Conservation (phyloP, 371 early-diverging fungal genomes). For the Basidiobolus meristosporus region DNA sequence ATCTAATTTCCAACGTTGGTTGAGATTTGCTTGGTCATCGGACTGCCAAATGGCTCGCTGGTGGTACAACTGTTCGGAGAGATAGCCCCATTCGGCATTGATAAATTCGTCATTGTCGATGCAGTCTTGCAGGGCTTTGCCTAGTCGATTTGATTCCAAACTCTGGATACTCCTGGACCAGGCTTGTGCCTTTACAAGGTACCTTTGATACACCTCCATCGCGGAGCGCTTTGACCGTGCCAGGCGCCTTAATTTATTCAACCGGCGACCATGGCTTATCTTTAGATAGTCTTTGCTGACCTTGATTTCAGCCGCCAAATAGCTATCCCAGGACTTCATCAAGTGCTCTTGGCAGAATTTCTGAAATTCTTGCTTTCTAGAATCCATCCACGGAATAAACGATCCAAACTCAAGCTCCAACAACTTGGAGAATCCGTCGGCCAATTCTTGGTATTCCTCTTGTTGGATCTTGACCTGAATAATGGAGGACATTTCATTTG, state of each 20-base stretch:
- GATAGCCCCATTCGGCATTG: constrained; percentile 38
- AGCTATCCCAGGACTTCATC: not conserved
- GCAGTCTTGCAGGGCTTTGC: constrained; percentile 36
- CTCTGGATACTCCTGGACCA: constrained; percentile 44
- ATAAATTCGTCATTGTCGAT: constrained; percentile 37
- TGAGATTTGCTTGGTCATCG: constrained; percentile 7
- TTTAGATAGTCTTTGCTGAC: constrained; percentile 30
- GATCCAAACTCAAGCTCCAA: constrained; percentile 16
- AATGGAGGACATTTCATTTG: constrained; percentile 14
- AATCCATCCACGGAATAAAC: constrained; percentile 32
- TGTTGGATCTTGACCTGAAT: constrained; percentile 11
- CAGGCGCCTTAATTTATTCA: constrained; percentile 27
- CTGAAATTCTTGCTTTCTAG: constrained; percentile 20
- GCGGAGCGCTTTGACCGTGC: constrained; percentile 23
- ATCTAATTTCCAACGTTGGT: constrained; percentile 58
- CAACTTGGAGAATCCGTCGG: constrained; percentile 35
- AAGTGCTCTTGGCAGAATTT: constrained; percentile 16
- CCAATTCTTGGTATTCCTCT: constrained; percentile 32
- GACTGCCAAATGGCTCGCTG: constrained; percentile 49
- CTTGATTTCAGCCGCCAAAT: constrained; percentile 19
- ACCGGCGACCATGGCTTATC: constrained; percentile 18
- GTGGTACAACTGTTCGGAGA: constrained; percentile 21
- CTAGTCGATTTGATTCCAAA: constrained; percentile 30
- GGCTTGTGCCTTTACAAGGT: constrained; percentile 20
- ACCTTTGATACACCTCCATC: constrained; percentile 27